A percentile compares a stretch with the other conserved stretches of the same genome.
phyloP scores from a whole-genome alignment of 805 yeast species.

The Metschnikowia lunata region DNA sequence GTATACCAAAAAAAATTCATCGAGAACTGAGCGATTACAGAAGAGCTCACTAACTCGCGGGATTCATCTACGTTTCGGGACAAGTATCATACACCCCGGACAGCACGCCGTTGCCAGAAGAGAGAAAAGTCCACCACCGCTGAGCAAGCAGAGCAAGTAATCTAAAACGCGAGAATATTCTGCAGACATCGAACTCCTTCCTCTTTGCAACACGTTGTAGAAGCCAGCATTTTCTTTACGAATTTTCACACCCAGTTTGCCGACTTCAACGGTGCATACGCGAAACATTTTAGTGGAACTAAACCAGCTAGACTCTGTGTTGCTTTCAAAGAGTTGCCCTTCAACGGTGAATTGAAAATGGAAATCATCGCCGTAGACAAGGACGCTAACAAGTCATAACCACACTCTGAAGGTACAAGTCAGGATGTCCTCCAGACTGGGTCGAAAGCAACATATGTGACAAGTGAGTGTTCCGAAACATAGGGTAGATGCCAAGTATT shows the following conservation, averaged over 20 bases:
- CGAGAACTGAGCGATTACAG: neutral
- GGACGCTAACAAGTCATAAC: conserved; percentile 31
- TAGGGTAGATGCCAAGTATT: no score
- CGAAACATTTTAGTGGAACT: conserved; percentile 67
- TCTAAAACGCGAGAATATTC: conserved; percentile 66
- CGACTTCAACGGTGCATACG: conserved; percentile 72
- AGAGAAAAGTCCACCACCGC: conserved; percentile 60
- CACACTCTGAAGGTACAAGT: no score
- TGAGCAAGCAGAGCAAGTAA: conserved; percentile 72
- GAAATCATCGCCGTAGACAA: conserved; percentile 85
- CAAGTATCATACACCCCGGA: conserved; percentile 89
- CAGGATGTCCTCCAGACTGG: no score
- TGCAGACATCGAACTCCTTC: conserved; percentile 87
- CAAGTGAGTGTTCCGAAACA: no score
- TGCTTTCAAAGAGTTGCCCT: conserved; percentile 87
- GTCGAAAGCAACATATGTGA: no score
- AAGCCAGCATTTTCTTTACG: conserved; percentile 84
- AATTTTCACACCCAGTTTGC: conserved; percentile 79
- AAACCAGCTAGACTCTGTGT: conserved; percentile 98
- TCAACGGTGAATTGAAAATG: conserved; percentile 82
- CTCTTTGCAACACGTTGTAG: conserved; percentile 75
- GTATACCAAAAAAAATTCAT: no score
- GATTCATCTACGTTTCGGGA: conserved; percentile 88
- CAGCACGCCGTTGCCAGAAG: conserved; percentile 70
- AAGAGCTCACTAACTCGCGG: conserved; percentile 26